Percentiles rank a stretch among this genome's conserved stretches.
phyloP scores from a whole-genome alignment of 371 early-diverging fungal genomes.

The Actinomortierella ambigua region DNA sequence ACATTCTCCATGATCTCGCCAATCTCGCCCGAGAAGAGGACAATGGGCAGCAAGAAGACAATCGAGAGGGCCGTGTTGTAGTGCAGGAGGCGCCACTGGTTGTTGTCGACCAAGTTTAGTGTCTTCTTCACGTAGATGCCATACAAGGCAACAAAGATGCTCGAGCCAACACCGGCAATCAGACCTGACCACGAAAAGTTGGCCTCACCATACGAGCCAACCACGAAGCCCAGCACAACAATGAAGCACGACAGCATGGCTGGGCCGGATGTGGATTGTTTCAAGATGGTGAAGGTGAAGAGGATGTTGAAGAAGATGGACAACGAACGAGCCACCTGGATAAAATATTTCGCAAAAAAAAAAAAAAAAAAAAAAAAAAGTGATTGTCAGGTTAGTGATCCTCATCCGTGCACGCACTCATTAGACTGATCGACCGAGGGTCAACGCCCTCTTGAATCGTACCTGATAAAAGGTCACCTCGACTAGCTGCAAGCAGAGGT shows the following conservation, averaged over 20 bases:
- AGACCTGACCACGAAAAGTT: constrained; percentile 75
- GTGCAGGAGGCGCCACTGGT: constrained; percentile 75
- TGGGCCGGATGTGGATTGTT: constrained; percentile 57
- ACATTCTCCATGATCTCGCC: constrained; percentile 57
- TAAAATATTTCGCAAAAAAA: no score
- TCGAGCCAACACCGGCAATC: constrained; percentile 70
- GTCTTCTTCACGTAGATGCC: constrained; percentile 81
- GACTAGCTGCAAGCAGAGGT: constrained; percentile 71
- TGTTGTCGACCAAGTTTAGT: constrained; percentile 65
- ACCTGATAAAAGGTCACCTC: constrained; percentile 79
- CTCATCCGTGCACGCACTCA: background rate
- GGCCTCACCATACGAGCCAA: constrained; percentile 74
- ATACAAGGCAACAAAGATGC: constrained; percentile 75
- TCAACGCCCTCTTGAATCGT: constrained; percentile 4
- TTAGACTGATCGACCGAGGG: background rate
- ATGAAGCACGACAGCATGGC: constrained; percentile 67
- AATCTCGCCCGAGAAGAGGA: constrained; percentile 68
- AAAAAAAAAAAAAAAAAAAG: background rate
- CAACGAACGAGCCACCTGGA: constrained; percentile 69
- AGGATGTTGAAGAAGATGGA: constrained; percentile 77
- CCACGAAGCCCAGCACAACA: constrained; percentile 73
- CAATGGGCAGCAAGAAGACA: constrained; percentile 62
- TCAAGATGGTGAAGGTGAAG: constrained; percentile 68
- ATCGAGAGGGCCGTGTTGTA: constrained; percentile 76
- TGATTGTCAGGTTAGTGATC: background rate